Percentiles rank a stretch among this genome's conserved stretches.
Conservation (phyloP, 352 stramenopile genomes). For the Nothophytophthora sp. region DNA sequence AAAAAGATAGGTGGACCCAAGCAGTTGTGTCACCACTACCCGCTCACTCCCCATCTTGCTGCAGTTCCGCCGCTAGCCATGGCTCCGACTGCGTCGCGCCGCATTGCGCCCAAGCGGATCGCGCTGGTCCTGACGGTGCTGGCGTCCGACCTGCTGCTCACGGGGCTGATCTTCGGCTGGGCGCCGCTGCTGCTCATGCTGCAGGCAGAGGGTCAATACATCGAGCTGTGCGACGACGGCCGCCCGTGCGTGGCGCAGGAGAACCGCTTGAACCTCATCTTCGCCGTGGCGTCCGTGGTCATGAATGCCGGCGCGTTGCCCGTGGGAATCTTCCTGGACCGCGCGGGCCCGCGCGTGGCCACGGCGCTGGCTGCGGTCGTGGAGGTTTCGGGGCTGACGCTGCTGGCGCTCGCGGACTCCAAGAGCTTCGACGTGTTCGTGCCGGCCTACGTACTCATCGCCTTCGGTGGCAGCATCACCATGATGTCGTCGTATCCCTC, state of each 20-base stretch:
- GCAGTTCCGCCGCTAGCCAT: conserved; percentile 6
- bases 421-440: conserved; percentile 78
- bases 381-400: conserved; percentile 65
- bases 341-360: conserved; percentile 55
- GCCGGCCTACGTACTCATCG: conserved; percentile 63
- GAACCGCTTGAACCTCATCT: conserved; percentile 89
- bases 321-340: conserved; percentile 81
- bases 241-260: conserved; percentile 67
- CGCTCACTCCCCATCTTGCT: conserved; percentile 4
- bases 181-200: conserved; percentile 84
- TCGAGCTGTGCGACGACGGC: conserved; percentile 58
- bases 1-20: too few relatives aligned
- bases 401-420: conserved; percentile 78
- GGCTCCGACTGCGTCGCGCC: conserved; percentile 7
- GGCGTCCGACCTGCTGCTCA: conserved; percentile 81
- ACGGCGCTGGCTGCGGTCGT: conserved; percentile 55
- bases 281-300: conserved; percentile 76
- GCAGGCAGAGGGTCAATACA: conserved; percentile 80
- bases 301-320: conserved; percentile 78
- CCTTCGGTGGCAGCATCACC: conserved; percentile 73
- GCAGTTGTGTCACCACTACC: too few relatives aligned
- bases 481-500: conserved; percentile 83
- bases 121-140: conserved; percentile 71
- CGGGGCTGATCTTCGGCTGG: conserved; percentile 88
- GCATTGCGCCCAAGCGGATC: conserved; percentile 47